phyloP scores from a whole-genome alignment of 306 rosid species.

The Betula pendula region DNA sequence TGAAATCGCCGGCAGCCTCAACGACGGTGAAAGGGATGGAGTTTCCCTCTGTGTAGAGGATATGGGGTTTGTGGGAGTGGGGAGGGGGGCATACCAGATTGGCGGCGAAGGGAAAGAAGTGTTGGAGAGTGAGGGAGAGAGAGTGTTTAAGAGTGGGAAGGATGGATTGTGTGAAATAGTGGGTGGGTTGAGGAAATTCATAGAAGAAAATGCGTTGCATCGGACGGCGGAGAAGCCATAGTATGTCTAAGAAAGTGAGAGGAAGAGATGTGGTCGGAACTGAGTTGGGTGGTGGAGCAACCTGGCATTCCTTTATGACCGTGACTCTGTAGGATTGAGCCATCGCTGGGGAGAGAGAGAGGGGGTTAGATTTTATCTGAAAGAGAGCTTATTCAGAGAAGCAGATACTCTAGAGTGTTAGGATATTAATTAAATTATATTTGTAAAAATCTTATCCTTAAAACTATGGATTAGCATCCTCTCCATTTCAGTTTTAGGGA shows the following conservation, averaged over 20 bases:
- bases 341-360: background rate
- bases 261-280: conserved; percentile 34
- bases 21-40: conserved; percentile 23
- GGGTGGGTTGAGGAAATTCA: conserved; percentile 24
- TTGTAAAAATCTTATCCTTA: too few species aligned
- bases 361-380: too few species aligned
- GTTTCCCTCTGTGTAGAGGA: conserved; percentile 19
- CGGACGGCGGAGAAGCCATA: conserved; percentile 26
- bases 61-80: conserved; percentile 1
- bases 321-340: background rate
- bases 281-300: conserved; percentile 32
- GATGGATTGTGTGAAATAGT: conserved; percentile 23
- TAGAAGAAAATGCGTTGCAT: conserved; percentile 41
- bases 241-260: conserved; percentile 43
- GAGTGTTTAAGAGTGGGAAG: conserved; percentile 44
- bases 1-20: conserved; percentile 12
- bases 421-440: too few species aligned
- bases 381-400: too few species aligned
- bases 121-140: conserved; percentile 42
- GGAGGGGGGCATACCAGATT: conserved; percentile 33
- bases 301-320: conserved; percentile 8
- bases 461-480: too few species aligned
- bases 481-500: too few species aligned
- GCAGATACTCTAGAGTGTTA: too few species aligned
- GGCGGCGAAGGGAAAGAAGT: conserved; percentile 37